phyloP scores from a whole-genome alignment of 2,329 filamentous ascomycete species.

The Xylariaceae sp. region DNA sequence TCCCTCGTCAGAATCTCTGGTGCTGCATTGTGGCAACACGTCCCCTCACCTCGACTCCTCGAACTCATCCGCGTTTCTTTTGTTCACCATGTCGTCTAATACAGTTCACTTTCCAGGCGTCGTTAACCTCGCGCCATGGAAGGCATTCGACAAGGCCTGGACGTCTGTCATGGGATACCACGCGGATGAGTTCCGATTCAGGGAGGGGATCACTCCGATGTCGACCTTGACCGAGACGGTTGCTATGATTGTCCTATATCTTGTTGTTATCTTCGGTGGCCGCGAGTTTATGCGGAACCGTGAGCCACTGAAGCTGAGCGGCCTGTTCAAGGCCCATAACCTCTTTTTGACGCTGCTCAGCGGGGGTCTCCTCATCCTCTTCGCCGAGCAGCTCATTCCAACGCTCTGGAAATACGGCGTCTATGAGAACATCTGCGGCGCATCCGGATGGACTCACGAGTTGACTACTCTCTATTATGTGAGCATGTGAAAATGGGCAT shows the following conservation, averaged over 20 bases:
- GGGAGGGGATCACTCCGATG: conserved; percentile 78
- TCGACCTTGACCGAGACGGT: conserved; percentile 82
- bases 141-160: conserved; percentile 85
- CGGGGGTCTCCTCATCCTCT: conserved; percentile 75
- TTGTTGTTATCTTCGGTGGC: conserved; percentile 87
- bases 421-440: conserved; percentile 83
- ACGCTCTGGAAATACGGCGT: conserved; percentile 78
- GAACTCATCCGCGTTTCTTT: conserved; percentile 2
- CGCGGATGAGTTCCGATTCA: conserved; percentile 81
- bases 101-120: conserved; percentile 19
- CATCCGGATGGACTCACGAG: conserved; percentile 83
- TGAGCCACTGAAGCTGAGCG: conserved; percentile 82
- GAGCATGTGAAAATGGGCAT: conserved; percentile 24
- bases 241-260: conserved; percentile 82
- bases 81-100: conserved; percentile 26
- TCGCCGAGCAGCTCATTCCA: conserved; percentile 86
- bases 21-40: neutral
- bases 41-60: neutral
- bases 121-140: conserved; percentile 84
- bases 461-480: conserved; percentile 95
- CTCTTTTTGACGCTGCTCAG: conserved; percentile 86
- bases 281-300: conserved; percentile 88
- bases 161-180: conserved; percentile 76
- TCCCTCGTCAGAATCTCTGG: neutral
- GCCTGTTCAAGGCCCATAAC: conserved; percentile 93